Base-by-base conservation (phyloP, 1,284 basidiomycete genomes). In the Uromyces viciae-fabae region DNA sequence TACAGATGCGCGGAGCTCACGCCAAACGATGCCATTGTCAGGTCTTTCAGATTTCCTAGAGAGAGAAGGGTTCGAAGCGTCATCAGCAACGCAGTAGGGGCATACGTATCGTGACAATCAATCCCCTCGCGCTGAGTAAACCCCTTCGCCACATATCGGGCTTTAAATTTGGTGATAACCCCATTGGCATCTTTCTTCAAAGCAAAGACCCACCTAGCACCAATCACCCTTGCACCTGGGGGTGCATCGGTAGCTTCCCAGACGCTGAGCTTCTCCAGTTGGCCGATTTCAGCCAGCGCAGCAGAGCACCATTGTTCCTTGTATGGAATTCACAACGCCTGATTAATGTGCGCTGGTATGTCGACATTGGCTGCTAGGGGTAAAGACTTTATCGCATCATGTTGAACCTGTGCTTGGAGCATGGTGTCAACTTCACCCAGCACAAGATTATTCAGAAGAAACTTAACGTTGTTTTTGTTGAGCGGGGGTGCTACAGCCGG, bases 181-280 rank as follows among this genome's bases (percentile, higher is more conserved):
- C 62, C 64, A 0, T 54, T 5, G 0, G 14, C 15, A 31, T 78
- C 49, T 25, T 31, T 4, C 11, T 69, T 78, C 0, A 64, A 28
- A 0, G 43, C 25, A 54, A 78, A 78, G 3, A 78, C 75, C 64
- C 75, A 78, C 1, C 52, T 46, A 2, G 43, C 28, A 1, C 64
- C 75, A n/a, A 78, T 36, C 1, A 54, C 38, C 31, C 52, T 46
- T 1, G 31, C 17, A 9, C 38, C 9, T 5, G 49, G n/a, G n/a
- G 49, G 49, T 14, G 46, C 28, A 69, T 36, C 28, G 19, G 52
- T 36, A 28, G 40, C 8, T 19, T 58, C 25, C 74, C 75, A 76
- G 7, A 76, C 75, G 3, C 31, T 60, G 14, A 66, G 33, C 4
- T 36, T n/a, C 1, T 66, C 58, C 9, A 76, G 31, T 25, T 46